Conservation (phyloP, 73 alveolate genomes). For the Paramecium sonneborni region DNA sequence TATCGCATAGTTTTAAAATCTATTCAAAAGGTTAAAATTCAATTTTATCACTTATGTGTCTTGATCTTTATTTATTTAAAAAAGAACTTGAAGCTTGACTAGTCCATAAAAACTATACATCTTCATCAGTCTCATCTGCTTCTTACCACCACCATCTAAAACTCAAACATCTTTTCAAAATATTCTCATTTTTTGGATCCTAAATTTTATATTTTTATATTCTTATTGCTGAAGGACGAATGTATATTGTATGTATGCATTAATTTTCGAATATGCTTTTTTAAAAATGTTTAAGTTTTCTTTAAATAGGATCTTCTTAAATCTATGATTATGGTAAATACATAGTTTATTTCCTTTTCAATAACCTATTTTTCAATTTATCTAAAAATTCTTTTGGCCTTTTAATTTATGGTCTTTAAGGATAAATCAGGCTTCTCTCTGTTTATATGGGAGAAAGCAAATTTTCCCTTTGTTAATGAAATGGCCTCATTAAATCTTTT, state of each 20-base stretch:
- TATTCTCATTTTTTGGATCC: not conserved
- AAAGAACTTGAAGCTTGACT: not conserved
- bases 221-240: conserved; percentile 18
- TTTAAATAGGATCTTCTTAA: not conserved
- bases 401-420: not conserved
- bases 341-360: not conserved
- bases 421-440: not conserved
- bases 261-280: not conserved
- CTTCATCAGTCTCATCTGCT: not conserved
- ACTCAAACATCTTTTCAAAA: not conserved
- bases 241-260: not conserved
- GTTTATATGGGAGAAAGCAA: not conserved
- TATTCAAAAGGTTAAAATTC: not conserved
- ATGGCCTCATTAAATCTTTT: not conserved
- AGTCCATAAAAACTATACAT: not conserved
- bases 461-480: not conserved
- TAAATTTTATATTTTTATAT: not conserved
- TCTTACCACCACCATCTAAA: conserved; percentile 26
- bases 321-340: not conserved
- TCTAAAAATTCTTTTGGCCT: not conserved
- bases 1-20: not conserved
- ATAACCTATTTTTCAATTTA: not conserved
- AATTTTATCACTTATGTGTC: conserved; percentile 8
- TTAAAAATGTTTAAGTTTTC: conserved; percentile 18
- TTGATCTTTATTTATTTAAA: not conserved